Percentiles rank a stretch among this genome's conserved stretches.
These are phyloP conservation scores for Allantophomopsis cytisporea DNA, from an alignment of 2,329 filamentous ascomycete genomes.

Conservation along the genomic window DNA sequence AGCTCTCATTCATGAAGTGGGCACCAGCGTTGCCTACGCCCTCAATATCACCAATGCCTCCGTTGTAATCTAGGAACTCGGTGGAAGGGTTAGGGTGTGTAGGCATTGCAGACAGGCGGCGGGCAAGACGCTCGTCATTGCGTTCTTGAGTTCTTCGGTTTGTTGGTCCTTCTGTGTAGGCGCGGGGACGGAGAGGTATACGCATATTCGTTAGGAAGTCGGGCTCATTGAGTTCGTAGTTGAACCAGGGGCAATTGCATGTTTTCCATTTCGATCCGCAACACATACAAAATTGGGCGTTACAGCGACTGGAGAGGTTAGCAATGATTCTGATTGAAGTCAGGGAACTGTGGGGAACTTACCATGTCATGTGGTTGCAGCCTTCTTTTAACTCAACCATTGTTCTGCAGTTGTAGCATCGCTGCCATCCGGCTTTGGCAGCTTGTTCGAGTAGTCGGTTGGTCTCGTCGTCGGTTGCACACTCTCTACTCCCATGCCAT, in stretches of 20 bases:
- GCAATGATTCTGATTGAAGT: neutral
- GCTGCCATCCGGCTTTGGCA: constrained; percentile 57
- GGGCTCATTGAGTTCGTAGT: constrained; percentile 38
- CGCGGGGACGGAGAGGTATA: constrained; percentile 19
- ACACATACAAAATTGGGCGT: constrained; percentile 76
- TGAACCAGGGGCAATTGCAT: constrained; percentile 75
- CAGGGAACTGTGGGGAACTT: constrained; percentile 18
- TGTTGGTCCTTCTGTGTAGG: constrained; percentile 20
- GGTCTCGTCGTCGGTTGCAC: constrained; percentile 58
- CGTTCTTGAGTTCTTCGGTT: constrained; percentile 27
- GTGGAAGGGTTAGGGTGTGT: no score
- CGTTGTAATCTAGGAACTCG: constrained; percentile 20
- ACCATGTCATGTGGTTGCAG: constrained; percentile 84
- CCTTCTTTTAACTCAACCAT: constrained; percentile 72
- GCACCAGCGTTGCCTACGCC: constrained; percentile 35
- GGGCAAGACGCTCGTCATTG: constrained; percentile 33
- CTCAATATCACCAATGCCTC: constrained; percentile 27
- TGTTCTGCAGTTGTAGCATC: constrained; percentile 59
- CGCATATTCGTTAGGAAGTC: constrained; percentile 41
- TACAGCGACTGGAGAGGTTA: constrained; percentile 46
- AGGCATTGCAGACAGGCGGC: constrained; percentile 28
- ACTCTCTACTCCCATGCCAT: constrained; percentile 58
- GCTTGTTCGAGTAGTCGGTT: constrained; percentile 49
- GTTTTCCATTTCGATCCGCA: constrained; percentile 74
- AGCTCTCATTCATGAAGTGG: constrained; percentile 50